A percentile compares a stretch with the other conserved stretches of the same genome.
phyloP scores from a whole-genome alignment of 495 filamentous ascomycete species.

The Chaetomidium leptoderma region DNA sequence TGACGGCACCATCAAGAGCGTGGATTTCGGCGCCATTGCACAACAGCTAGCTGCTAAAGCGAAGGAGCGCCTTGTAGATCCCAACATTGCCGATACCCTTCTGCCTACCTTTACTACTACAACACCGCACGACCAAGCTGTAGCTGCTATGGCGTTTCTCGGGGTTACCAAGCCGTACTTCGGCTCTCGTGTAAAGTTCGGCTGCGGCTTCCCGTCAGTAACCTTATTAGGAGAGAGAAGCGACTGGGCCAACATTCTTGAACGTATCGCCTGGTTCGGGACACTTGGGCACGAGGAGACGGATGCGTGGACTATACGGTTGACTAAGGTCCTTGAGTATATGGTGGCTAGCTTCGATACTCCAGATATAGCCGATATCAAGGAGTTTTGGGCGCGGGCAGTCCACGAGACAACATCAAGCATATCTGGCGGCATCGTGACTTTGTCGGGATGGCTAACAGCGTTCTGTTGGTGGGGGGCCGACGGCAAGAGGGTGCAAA shows the following conservation, averaged over 20 bases:
- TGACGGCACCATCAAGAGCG: background rate
- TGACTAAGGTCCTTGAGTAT: conserved; percentile 2
- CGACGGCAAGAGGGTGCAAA: background rate
- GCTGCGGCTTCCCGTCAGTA: conserved; percentile 39
- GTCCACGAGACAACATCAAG: background rate
- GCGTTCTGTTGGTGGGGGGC: conserved; percentile 6
- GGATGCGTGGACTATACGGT: background rate
- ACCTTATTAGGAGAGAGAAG: conserved; percentile 33
- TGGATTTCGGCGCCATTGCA: background rate
- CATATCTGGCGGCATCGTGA: background rate
- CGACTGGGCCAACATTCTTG: conserved; percentile 32
- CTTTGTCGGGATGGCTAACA: conserved; percentile 3
- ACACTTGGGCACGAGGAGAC: background rate
- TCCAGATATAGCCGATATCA: background rate
- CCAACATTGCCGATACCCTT: conserved; percentile 26
- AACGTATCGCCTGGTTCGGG: background rate
- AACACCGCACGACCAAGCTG: conserved; percentile 25
- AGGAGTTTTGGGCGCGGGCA: conserved; percentile 3
- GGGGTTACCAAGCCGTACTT: conserved; percentile 34
- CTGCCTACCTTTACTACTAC: conserved; percentile 38
- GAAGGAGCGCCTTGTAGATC: background rate
- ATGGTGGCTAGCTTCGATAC: conserved; percentile 7
- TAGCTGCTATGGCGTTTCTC: conserved; percentile 32
- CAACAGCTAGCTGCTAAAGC: background rate
- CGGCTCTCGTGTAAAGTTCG: conserved; percentile 9